These are phyloP conservation scores for Hawksworthiomyces lignivorus DNA, from an alignment of 2,329 filamentous ascomycete species.

Conservation along the genomic window DNA sequence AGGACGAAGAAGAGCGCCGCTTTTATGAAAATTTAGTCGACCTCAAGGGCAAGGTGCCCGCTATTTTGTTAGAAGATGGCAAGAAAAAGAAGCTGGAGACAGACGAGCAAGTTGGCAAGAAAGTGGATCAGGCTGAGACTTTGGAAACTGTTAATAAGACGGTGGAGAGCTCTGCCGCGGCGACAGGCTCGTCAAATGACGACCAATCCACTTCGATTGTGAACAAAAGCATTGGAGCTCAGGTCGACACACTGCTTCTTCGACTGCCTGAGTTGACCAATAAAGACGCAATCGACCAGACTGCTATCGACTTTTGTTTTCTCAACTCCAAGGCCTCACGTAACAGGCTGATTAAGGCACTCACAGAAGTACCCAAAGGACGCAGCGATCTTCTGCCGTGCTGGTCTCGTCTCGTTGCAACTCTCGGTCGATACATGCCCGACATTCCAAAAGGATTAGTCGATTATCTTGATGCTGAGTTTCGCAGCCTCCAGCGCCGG, in stretches of 20 bases:
- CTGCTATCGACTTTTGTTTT: constrained; percentile 95
- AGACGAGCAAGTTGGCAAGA: constrained; percentile 79
- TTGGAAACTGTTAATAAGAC: constrained; percentile 44
- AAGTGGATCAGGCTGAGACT: constrained; percentile 40
- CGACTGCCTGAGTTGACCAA: constrained; percentile 85
- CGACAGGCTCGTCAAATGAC: constrained; percentile 36
- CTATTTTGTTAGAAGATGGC: constrained; percentile 83
- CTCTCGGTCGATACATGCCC: constrained; percentile 84
- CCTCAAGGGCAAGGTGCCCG: constrained; percentile 89
- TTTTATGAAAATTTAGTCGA: constrained; percentile 98
- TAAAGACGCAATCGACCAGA: constrained; percentile 86
- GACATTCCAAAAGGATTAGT: constrained; percentile 91
- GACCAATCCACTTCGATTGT: constrained; percentile 90
- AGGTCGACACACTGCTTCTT: constrained; percentile 84
- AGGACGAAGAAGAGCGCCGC: constrained; percentile 93
- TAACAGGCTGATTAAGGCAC: constrained; percentile 83
- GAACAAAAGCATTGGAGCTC: constrained; percentile 95
- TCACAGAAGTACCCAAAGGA: constrained; percentile 92
- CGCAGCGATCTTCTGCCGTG: constrained; percentile 83
- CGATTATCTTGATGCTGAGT: constrained; percentile 89
- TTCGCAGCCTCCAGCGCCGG: constrained; percentile 88
- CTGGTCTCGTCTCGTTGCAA: constrained; percentile 89
- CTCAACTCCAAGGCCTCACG: constrained; percentile 96
- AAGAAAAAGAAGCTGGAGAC: constrained; percentile 86
- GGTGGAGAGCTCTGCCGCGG: constrained; percentile 34